Conservation (phyloP, 805 yeast species). For the Suhomyces kilbournensis region DNA sequence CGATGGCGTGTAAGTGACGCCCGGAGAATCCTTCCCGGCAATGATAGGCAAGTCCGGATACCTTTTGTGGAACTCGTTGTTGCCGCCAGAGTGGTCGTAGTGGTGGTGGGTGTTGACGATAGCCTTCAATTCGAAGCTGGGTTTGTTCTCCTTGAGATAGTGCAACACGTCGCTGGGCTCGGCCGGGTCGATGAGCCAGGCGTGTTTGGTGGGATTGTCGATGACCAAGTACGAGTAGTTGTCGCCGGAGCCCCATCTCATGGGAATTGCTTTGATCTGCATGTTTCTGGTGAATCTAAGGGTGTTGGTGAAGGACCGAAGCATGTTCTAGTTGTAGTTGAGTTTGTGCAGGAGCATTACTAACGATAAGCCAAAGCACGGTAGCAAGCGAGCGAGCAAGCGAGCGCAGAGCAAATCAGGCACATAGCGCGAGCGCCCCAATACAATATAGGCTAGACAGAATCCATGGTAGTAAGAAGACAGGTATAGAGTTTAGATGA, state of each 20-base stretch:
- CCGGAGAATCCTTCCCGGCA: slow-evolving; percentile 81
- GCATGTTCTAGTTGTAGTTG: not conserved
- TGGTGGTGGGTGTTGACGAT: slow-evolving; percentile 97
- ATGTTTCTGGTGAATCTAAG: slow-evolving; percentile 37
- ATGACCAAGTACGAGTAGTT: slow-evolving; percentile 81
- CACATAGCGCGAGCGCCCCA: no score
- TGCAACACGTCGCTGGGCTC: slow-evolving; percentile 60
- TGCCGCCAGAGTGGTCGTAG: slow-evolving; percentile 92
- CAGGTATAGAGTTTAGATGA: no score
- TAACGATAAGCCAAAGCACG: not conserved
- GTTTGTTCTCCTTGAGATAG: slow-evolving; percentile 44
- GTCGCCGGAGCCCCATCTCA: slow-evolving; percentile 95
- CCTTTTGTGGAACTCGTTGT: slow-evolving; percentile 42
- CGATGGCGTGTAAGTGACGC: slow-evolving; percentile 67
- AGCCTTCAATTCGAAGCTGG: slow-evolving; percentile 55
- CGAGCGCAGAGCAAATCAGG: not conserved
- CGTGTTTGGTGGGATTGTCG: slow-evolving; percentile 60
- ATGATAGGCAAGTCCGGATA: slow-evolving; percentile 58
- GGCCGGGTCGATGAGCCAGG: slow-evolving; percentile 93
- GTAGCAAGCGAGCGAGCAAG: not conserved
- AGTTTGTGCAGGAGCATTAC: not conserved
- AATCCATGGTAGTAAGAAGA: no score
- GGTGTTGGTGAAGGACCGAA: not conserved
- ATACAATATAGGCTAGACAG: no score
- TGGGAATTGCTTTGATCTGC: slow-evolving; percentile 81